phyloP scores from a whole-genome alignment of 768 basidiomycete genomes.

The Tulasnella sp. region DNA sequence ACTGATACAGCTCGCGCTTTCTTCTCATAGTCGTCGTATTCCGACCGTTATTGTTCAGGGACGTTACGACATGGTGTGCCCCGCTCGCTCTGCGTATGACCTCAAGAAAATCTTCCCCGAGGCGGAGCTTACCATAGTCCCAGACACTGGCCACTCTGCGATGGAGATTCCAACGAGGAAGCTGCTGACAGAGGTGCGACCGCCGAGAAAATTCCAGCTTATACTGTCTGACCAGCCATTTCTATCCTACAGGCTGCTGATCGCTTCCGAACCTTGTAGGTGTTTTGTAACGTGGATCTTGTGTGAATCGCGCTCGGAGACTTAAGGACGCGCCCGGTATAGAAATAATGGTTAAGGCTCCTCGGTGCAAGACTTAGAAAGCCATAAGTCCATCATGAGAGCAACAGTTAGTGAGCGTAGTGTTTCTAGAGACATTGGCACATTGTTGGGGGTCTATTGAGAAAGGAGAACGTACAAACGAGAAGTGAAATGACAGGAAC shows the following conservation, averaged over 20 bases:
- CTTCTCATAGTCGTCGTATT: constrained; percentile 62
- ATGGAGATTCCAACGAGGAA: constrained; percentile 63
- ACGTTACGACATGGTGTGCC: constrained; percentile 84
- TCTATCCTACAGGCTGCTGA: not conserved
- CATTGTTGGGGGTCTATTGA: too few relatives aligned
- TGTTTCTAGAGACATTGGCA: too few relatives aligned
- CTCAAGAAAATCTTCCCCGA: constrained; percentile 82
- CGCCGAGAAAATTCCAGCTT: not conserved
- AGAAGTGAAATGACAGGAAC: too few relatives aligned
- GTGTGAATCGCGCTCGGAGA: too few relatives aligned
- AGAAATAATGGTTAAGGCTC: too few relatives aligned
- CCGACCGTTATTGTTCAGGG: constrained; percentile 76
- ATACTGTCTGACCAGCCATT: not conserved
- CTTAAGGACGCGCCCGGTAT: too few relatives aligned
- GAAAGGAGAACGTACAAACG: too few relatives aligned
- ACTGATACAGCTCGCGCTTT: too few relatives aligned
- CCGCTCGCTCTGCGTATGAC: constrained; percentile 74
- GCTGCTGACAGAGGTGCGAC: constrained; percentile 56
- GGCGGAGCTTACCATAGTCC: constrained; percentile 62
- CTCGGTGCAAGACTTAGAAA: too few relatives aligned
- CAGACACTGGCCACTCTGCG: constrained; percentile 82
- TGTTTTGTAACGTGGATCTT: not conserved
- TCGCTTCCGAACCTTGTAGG: not conserved
- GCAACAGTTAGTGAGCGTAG: too few relatives aligned
- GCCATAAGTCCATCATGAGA: too few relatives aligned